Evolutionary conservation across 2,329 filamentous ascomycete species (phyloP).

Genomic region (Alternaria arborescens): DNA sequence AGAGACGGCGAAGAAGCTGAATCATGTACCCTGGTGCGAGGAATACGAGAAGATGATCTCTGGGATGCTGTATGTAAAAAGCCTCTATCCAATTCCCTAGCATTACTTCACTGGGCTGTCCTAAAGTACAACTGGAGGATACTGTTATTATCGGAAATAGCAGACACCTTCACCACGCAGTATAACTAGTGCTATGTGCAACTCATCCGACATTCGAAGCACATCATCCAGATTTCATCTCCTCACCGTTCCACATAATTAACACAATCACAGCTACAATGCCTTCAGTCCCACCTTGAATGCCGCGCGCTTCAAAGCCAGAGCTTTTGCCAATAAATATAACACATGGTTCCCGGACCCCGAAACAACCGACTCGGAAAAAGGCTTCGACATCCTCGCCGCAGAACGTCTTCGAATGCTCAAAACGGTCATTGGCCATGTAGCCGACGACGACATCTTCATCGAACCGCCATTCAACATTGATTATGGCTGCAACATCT

Average conservation of each 20-base stretch:
- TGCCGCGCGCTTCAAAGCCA: slow-evolving; percentile 62
- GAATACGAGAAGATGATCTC: slow-evolving; percentile 73
- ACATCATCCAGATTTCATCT: background rate
- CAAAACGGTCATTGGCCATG: slow-evolving; percentile 42
- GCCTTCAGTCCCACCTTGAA: slow-evolving; percentile 59
- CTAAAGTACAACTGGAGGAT: too few relatives aligned
- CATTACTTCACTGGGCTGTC: background rate
- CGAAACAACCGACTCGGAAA: slow-evolving; percentile 21
- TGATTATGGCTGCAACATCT: slow-evolving; percentile 73
- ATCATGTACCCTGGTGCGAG: slow-evolving; percentile 65
- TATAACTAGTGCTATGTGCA: too few relatives aligned
- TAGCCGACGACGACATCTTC: slow-evolving; percentile 50
- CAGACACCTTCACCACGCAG: too few relatives aligned
- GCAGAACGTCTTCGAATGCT: slow-evolving; percentile 36
- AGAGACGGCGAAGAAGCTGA: slow-evolving; percentile 57
- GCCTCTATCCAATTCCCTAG: background rate
- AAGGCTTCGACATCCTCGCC: slow-evolving; percentile 38
- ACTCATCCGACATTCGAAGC: background rate
- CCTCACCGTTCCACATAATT: background rate
- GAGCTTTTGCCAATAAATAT: slow-evolving; percentile 66
- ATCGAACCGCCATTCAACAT: slow-evolving; percentile 70
- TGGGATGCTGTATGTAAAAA: slow-evolving; percentile 62
- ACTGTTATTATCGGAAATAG: too few relatives aligned
- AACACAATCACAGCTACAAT: slow-evolving; percentile 57
- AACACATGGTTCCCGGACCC: slow-evolving; percentile 57